Evolutionary conservation across 371 early-diverging fungal genomes (phyloP), one percentile per base, ranked within the genome.

Genomic region (Nematocida minor): DNA sequence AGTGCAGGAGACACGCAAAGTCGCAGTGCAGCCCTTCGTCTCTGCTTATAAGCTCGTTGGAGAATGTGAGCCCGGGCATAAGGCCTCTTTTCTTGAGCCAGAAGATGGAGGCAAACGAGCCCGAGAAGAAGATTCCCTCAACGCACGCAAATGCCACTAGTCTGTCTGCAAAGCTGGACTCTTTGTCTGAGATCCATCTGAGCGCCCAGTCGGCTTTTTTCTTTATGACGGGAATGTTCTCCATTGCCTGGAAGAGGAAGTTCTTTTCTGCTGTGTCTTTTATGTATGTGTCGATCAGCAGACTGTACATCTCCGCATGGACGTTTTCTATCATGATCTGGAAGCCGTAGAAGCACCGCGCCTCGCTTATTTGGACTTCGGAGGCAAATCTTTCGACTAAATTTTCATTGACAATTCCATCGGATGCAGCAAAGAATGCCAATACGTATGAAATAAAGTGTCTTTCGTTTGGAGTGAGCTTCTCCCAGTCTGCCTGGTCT

Each of bases 311-410:
- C 86, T 98, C 99, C 34, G 92, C 89, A 87, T 98, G 99, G 77
- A 98, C 92, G 87, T 96, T 97, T 86, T 98, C 99, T 80, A 98
- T 98, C 93, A 95, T 95, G 83, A 98, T 94, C 87, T 98, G 99
- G 89, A 97, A 98, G 27, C 95, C 96, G 85, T 97, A 97, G 85
- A 98, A 97, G 85, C 91, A 93, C 66, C 94, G 88, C 25, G 96
- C 97, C 86, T 97, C 99, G 60, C 95, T 91, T 71, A 96, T 90
- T 85, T 94, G 94, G 25, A 98, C 95, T 84, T 98, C 99, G 55
- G 89, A 90, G 78, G 91, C 90, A 86, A 98, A 97, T 63, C 95
- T 90, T 85, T 92, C 91, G 27, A 95, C 90, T 54, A 98, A 87
- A 84, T 97, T 98, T 86, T 96, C 97, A 85, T 96, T 95, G 64